These are phyloP conservation scores for Globisporangium yorkense DNA, from an alignment of 352 stramenopile genomes.

Conservation along the genomic window DNA sequence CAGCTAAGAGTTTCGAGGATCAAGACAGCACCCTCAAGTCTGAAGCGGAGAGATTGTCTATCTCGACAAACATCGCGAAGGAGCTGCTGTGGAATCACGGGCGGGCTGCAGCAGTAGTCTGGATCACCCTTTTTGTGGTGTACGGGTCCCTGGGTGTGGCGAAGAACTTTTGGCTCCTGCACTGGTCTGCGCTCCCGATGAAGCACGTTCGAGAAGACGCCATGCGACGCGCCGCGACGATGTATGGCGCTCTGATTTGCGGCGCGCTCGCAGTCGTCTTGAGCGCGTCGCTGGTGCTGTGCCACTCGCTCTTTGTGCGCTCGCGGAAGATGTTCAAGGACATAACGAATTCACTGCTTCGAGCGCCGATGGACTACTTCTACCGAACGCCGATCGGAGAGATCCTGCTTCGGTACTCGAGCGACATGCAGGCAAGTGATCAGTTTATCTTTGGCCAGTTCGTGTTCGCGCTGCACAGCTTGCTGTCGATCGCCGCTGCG, in stretches of 20 bases:
- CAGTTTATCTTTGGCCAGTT: constrained; percentile 22
- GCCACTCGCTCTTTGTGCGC: constrained; percentile 18
- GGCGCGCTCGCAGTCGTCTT: too few species aligned
- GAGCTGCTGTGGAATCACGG: constrained; percentile 19
- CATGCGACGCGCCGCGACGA: constrained; percentile 22
- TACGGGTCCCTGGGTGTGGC: constrained; percentile 23
- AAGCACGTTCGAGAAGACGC: constrained; percentile 5
- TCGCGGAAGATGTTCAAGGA: constrained; percentile 18
- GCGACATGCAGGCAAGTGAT: constrained; percentile 23
- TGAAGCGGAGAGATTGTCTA: neutral
- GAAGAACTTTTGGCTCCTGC: constrained; percentile 30
- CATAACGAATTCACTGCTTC: constrained; percentile 24
- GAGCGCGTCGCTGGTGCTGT: constrained; percentile 16
- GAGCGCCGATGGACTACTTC: constrained; percentile 27
- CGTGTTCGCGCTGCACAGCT: constrained; percentile 24
- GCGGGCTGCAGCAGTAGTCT: constrained; percentile 11
- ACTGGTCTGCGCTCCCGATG: constrained; percentile 28
- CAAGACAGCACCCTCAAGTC: too few species aligned
- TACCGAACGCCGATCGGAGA: constrained; percentile 33
- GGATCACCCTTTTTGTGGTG: constrained; percentile 13
- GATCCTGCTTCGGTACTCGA: constrained; percentile 29
- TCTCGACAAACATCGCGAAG: constrained; percentile 5
- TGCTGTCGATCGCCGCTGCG: constrained; percentile 16
- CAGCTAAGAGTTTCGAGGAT: too few species aligned
- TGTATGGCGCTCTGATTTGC: constrained; percentile 26